These are phyloP conservation scores for Suhomyces canberraensis DNA, from an alignment of 805 yeast genomes.

Conservation along the genomic window DNA sequence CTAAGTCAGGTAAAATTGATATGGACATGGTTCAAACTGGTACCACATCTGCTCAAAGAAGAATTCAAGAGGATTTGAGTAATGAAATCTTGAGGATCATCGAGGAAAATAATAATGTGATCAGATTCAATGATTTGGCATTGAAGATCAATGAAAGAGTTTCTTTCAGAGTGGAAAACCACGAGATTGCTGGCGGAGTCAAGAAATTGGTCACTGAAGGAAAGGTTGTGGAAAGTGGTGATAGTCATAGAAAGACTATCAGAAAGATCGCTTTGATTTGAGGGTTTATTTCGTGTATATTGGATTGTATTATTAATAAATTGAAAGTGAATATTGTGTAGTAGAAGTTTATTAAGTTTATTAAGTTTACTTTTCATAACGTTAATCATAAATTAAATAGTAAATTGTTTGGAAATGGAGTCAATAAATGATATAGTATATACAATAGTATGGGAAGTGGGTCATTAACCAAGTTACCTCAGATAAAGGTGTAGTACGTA, in stretches of 20 bases:
- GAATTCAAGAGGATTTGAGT: conserved; percentile 67
- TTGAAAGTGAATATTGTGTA: not conserved
- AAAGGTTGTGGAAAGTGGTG: conserved; percentile 65
- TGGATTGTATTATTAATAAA: not conserved
- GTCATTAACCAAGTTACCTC: too few relatives aligned
- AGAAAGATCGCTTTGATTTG: conserved; percentile 19
- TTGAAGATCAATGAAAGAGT: conserved; percentile 64
- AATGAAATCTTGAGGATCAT: conserved; percentile 57
- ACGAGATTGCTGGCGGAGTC: conserved; percentile 66
- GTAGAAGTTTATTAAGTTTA: not conserved
- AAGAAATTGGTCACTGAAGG: conserved; percentile 70
- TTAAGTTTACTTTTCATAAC: too few relatives aligned
- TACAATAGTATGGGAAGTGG: too few relatives aligned
- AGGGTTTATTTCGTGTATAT: conserved; percentile 3
- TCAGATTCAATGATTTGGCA: conserved; percentile 58
- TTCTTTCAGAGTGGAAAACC: conserved; percentile 61
- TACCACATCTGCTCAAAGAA: conserved; percentile 81
- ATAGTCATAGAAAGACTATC: conserved; percentile 64
- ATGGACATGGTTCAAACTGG: conserved; percentile 98
- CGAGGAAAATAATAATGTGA: conserved; percentile 43
- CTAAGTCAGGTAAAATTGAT: conserved; percentile 92
- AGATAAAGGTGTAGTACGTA: too few relatives aligned
- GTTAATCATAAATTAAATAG: too few relatives aligned
- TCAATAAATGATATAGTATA: too few relatives aligned
- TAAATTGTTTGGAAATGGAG: too few relatives aligned